A percentile compares a stretch with the other conserved stretches of the same genome.
These are phyloP conservation scores for Cladosporium sphaerospermum DNA, from an alignment of 2,329 filamentous ascomycete species.

Conservation along the genomic window DNA sequence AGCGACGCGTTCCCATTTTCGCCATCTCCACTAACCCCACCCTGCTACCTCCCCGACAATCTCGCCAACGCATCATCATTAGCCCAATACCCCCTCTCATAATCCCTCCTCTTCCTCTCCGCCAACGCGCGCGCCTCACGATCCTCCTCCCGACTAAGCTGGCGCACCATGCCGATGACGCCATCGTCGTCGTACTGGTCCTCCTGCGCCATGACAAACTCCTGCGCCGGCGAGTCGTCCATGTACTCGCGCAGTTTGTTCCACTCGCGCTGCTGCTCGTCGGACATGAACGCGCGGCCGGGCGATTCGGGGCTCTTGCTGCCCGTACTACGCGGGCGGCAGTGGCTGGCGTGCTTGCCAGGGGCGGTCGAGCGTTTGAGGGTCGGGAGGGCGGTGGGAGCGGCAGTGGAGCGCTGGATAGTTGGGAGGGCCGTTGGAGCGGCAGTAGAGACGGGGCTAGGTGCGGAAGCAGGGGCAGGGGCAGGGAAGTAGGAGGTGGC, in stretches of 20 bases:
- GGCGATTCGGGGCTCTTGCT: neutral
- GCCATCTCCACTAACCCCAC: neutral
- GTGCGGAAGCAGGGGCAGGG: neutral
- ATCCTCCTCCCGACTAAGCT: neutral
- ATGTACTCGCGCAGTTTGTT: slow-evolving; percentile 1
- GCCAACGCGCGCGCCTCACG: neutral
- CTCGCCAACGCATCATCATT: neutral
- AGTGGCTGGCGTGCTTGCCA: neutral
- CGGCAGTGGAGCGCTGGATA: neutral
- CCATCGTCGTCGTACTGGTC: slow-evolving; percentile 1
- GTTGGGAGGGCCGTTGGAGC: neutral
- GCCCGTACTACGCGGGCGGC: neutral
- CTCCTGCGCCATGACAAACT: neutral
- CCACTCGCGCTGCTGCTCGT: slow-evolving; percentile 6
- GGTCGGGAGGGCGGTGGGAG: neutral
- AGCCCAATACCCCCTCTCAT: neutral
- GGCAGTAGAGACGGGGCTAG: slow-evolving; percentile 1
- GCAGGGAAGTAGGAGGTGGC: neutral
- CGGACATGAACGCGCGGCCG: neutral
- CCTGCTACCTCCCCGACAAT: neutral
- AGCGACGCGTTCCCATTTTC: no score
- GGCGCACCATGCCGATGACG: slow-evolving; percentile 9
- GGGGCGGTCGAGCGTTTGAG: neutral
- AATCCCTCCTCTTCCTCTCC: neutral
- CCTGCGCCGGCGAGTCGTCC: neutral